Base-by-base conservation (phyloP, 2,329 filamentous ascomycete species). In the Trichoderma sp. region DNA sequence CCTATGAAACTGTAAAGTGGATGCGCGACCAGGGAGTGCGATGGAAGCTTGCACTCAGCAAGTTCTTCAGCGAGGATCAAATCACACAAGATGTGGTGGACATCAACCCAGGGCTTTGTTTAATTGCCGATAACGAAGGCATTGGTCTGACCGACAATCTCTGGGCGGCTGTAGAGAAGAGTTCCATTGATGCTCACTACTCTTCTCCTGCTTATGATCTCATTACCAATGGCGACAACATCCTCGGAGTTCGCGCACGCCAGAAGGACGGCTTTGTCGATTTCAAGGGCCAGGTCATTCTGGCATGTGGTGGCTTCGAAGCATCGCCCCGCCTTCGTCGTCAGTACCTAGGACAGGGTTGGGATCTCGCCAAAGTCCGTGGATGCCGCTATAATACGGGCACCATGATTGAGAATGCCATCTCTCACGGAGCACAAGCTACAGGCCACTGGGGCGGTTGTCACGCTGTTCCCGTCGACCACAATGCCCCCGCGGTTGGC, bases 311-410 rank as follows among this genome's bases (percentile, higher is more conserved):
- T 1, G 90, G 90, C 0, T 92, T 92, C 75, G 88, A 92, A 78
- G 85, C 89, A 12, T 90, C 87, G 68, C 82, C 89, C 0, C 81
- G 83, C 4, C 82, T 91, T 82, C 83, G 89, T 9, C 80, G 83
- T 5, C 84, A 88, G 72, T 83, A 81, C 70, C 80, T 86, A 23
- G 89, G 89, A 0, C 85, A 87, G 0, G 85, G 84, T 0, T 92
- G 90, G 90, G 89, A 92, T 73, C 78, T 87, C 13, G 90, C 90
- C 1, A 80, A 82, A 63, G 89, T 91, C 0, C 84, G 90, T 43
- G 90, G 90, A 9, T 91, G 88, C 0, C 89, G 88, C 0, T 90
- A 88, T 77, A 92, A 92, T 73, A 89, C 86, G 0, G 90, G 90
- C 3, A 88, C 89, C 53, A 81, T 84, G 15, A 82, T 91, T 0